Evolutionary conservation across 2,329 filamentous ascomycete species (phyloP), one percentile per base, ranked within the genome.

Genomic region (Trichoderma simmonsii): DNA sequence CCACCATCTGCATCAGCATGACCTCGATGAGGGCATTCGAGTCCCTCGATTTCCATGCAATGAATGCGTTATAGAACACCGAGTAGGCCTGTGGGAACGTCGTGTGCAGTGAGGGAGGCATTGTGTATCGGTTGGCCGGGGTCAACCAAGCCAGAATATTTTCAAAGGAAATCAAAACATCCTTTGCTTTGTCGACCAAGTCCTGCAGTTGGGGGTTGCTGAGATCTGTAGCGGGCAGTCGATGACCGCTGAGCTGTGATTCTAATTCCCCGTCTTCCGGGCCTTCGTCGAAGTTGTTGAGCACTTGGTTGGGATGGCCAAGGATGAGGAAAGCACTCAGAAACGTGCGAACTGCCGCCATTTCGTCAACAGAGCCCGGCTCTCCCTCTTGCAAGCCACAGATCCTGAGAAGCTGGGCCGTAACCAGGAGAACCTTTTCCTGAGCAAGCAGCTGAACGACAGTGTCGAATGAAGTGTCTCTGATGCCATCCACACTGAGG

Each of bases 1-100:
- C 93, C 21, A 95, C 92, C 80, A 95, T 95, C 75, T 94, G 92
- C 77, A 93, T 87, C n/a, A 95, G 86, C 93, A 96, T 95, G 70
- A 93, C 91, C 76, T 95, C 92, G 67, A 95, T 89, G 5, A 96
- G 84, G 0, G 92, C 90, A 69, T 90, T 90, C 0, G 92, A 93
- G 78, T 95, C 93, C 67, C 92, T 88, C 2, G 93, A 91, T 81
- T 95, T 94, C 93, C 93, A 96, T 4, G 92, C 90, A 73, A 93
- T 92, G 77, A 96, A 95, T 1, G 92, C 92, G 68, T 92, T 91
- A 76, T 91, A 89, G 76, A 94, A 96, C 0, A 90, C 88, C 36
- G 91, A 88, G 77, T 95, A 93, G 1, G 89, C 86, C 75, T 93
- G 88, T 0, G 91, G 87, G 21, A 96, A 84, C 1, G 87, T 86